Evolutionary conservation across 2,329 filamentous ascomycete genomes (phyloP).

Genomic region (Epicoccum nigrum): DNA sequence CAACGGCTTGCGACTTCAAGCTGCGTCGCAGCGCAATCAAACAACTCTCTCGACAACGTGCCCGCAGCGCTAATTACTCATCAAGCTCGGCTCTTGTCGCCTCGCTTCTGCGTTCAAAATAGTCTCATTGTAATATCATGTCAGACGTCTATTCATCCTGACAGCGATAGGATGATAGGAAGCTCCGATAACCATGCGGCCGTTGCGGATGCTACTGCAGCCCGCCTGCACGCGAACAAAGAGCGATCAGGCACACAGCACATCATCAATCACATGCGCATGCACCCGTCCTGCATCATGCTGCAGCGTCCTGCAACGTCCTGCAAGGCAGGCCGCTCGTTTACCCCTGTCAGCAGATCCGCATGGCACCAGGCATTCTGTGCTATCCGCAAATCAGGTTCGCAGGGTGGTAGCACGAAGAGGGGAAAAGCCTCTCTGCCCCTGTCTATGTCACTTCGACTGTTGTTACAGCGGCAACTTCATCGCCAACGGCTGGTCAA

Average conservation of each 20-base stretch:
- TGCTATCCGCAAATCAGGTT: slow-evolving; percentile 31
- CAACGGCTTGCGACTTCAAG: not conserved
- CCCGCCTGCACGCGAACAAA: slow-evolving; percentile 3
- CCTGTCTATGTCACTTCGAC: slow-evolving; percentile 1
- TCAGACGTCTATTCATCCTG: slow-evolving; percentile 18
- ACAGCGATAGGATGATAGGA: slow-evolving; percentile 15
- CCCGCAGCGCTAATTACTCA: slow-evolving; percentile 2
- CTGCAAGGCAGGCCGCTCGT: slow-evolving; percentile 11
- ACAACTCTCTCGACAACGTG: slow-evolving; percentile 6
- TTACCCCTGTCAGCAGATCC: slow-evolving; percentile 32
- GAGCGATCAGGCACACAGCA: slow-evolving; percentile 31
- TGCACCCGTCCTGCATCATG: slow-evolving; percentile 19
- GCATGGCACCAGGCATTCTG: slow-evolving; percentile 23
- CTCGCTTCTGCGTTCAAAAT: not conserved
- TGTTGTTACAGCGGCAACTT: not conserved
- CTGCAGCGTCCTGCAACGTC: slow-evolving; percentile 16
- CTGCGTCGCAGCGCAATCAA: not conserved
- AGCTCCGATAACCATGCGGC: not conserved
- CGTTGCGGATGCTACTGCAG: no score
- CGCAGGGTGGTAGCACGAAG: slow-evolving; percentile 7
- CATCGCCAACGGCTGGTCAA: slow-evolving; percentile 5
- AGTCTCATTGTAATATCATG: slow-evolving; percentile 5
- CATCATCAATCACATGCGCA: slow-evolving; percentile 35
- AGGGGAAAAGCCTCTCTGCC: not conserved
- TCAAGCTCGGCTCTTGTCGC: not conserved